These are phyloP conservation scores for Aspergillus sp. DNA, from an alignment of 2,329 filamentous ascomycete genomes.

Conservation along the genomic window DNA sequence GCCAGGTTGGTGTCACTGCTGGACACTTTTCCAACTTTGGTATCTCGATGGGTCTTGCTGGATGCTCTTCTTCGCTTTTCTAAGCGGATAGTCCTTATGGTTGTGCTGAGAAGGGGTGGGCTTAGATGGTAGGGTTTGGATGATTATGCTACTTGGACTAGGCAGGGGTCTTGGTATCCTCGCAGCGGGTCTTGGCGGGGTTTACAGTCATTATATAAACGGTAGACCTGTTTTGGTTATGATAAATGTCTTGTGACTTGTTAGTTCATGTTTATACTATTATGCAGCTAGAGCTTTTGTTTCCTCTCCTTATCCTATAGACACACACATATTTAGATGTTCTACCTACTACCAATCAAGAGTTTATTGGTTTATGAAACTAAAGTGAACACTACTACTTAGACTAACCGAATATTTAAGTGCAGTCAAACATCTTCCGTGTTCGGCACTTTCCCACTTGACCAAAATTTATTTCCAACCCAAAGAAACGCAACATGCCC, in stretches of 20 bases:
- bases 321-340: too few relatives aligned
- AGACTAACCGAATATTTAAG: too few relatives aligned
- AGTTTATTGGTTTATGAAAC: too few relatives aligned
- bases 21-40: constrained; percentile 31
- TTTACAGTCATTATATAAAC: background rate
- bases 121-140: too few relatives aligned
- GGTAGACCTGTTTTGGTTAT: background rate
- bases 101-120: background rate
- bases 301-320: too few relatives aligned
- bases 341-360: too few relatives aligned
- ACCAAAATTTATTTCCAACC: too few relatives aligned
- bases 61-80: constrained; percentile 16
- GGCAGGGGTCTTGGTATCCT: background rate
- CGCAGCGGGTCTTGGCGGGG: background rate
- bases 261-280: background rate
- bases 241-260: background rate
- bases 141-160: too few relatives aligned
- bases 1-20: constrained; percentile 24
- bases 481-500: too few relatives aligned
- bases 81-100: background rate
- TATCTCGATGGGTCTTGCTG: constrained; percentile 21
- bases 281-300: background rate
- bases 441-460: too few relatives aligned
- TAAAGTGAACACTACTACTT: too few relatives aligned
- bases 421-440: too few relatives aligned